Percentiles rank a stretch among this genome's conserved stretches.
Conservation (phyloP, 2,329 filamentous ascomycete genomes). For the Corinectria fuckeliana region DNA sequence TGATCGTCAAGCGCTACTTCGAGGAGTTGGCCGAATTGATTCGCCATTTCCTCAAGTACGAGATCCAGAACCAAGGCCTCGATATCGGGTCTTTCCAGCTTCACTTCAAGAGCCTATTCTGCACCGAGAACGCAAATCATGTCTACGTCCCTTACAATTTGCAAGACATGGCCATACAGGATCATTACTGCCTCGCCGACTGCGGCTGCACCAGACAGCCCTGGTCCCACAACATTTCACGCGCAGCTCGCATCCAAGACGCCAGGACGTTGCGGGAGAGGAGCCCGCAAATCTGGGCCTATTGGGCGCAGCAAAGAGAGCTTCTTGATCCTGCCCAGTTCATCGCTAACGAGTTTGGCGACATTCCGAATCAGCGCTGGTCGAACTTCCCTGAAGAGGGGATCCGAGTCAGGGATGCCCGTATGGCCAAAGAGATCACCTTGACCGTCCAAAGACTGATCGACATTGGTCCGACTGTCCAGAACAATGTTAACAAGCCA, state of each 20-base stretch:
- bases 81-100: background rate
- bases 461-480: background rate
- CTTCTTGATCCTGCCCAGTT: background rate
- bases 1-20: background rate
- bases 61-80: background rate
- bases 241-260: slow-evolving; percentile 18
- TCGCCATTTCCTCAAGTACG: background rate
- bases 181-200: background rate
- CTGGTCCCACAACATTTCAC: slow-evolving; percentile 21
- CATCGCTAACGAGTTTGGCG: background rate
- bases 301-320: background rate
- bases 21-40: background rate
- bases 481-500: background rate
- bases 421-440: too few species aligned
- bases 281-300: background rate
- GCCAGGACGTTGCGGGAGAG: background rate
- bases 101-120: background rate
- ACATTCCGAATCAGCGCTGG: slow-evolving; percentile 6
- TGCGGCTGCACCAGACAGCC: slow-evolving; percentile 11
- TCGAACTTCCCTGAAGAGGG: slow-evolving; percentile 1
- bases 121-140: slow-evolving; percentile 11
- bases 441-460: slow-evolving; percentile 1
- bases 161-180: background rate
- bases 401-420: background rate
- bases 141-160: background rate